These are phyloP conservation scores for Coffea eugenioides DNA, from an alignment of 257 asterid genomes.

Conservation along the genomic window DNA sequence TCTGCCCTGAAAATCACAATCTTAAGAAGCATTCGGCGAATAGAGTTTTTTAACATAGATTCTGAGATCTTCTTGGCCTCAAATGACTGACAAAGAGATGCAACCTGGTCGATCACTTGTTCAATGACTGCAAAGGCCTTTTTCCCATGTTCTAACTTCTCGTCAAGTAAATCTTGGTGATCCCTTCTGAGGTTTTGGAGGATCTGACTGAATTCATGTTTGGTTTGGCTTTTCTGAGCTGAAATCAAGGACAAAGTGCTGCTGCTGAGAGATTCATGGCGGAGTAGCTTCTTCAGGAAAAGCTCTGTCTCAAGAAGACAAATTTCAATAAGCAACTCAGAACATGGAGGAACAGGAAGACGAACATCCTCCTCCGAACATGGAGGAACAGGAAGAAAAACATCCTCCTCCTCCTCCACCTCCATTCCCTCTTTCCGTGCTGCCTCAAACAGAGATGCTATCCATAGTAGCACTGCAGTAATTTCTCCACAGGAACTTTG, in stretches of 20 bases:
- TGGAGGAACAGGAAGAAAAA: neutral
- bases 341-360: neutral
- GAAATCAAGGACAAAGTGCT: too few species aligned
- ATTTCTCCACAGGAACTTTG: neutral
- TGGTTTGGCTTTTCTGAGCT: too few species aligned
- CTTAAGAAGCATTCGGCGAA: neutral
- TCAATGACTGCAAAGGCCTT: neutral
- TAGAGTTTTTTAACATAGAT: neutral
- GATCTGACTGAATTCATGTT: neutral
- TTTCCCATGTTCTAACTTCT: neutral
- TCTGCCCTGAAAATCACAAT: conserved; percentile 3
- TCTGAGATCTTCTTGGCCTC: neutral
- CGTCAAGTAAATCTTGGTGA: neutral
- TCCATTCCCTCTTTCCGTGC: neutral
- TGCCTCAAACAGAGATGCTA: neutral
- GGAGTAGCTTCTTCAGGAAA: neutral
- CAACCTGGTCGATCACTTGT: neutral
- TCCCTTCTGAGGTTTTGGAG: neutral
- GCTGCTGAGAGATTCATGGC: neutral
- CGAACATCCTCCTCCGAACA: neutral
- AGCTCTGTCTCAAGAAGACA: neutral
- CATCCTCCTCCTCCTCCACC: too few species aligned
- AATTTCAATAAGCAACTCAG: neutral
- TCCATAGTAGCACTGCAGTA: neutral
- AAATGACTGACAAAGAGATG: neutral